Evolutionary conservation across 2,329 filamentous ascomycete species (phyloP).

Genomic region (Talaromyces sp.): DNA sequence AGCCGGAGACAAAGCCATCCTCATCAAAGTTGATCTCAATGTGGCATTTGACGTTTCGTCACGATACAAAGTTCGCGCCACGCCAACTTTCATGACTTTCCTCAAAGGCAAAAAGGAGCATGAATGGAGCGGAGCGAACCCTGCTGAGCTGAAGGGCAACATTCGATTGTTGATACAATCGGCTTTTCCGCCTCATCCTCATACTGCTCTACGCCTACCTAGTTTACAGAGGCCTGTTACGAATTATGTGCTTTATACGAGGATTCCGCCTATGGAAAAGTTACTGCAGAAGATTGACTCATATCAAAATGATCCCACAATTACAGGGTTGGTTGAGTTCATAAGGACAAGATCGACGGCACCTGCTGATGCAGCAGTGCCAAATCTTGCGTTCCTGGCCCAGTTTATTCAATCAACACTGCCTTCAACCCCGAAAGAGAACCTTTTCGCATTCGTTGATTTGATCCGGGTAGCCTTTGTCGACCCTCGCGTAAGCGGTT

Average conservation of each 20-base stretch:
- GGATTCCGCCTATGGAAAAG: conserved; percentile 77
- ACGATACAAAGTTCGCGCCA: conserved; percentile 65
- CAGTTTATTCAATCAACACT: conserved; percentile 55
- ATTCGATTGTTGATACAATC: conserved; percentile 69
- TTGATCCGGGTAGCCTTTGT: conserved; percentile 71
- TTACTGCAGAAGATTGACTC: conserved; percentile 71
- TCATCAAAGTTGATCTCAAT: conserved; percentile 80
- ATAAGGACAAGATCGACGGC: conserved; percentile 57
- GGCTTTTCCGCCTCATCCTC: conserved; percentile 70
- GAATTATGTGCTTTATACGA: conserved; percentile 69
- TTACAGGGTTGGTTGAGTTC: conserved; percentile 65
- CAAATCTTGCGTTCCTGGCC: conserved; percentile 63
- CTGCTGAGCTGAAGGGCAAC: conserved; percentile 62
- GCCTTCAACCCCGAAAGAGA: conserved; percentile 54
- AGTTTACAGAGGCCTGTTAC: conserved; percentile 60
- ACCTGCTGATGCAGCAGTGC: conserved; percentile 62
- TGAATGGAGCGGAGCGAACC: conserved; percentile 74
- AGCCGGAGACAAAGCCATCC: conserved; percentile 58
- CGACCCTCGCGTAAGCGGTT: conserved; percentile 74
- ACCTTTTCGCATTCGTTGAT: conserved; percentile 78
- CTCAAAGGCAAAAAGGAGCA: conserved; percentile 69
- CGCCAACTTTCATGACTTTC: conserved; percentile 86
- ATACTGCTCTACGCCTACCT: conserved; percentile 65
- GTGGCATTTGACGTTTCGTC: conserved; percentile 59
- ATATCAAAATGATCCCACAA: conserved; percentile 52